A percentile compares a stretch with the other conserved stretches of the same genome.
phyloP scores from a whole-genome alignment of 164 flowering plant genomes.

The Amborella trichopoda region DNA sequence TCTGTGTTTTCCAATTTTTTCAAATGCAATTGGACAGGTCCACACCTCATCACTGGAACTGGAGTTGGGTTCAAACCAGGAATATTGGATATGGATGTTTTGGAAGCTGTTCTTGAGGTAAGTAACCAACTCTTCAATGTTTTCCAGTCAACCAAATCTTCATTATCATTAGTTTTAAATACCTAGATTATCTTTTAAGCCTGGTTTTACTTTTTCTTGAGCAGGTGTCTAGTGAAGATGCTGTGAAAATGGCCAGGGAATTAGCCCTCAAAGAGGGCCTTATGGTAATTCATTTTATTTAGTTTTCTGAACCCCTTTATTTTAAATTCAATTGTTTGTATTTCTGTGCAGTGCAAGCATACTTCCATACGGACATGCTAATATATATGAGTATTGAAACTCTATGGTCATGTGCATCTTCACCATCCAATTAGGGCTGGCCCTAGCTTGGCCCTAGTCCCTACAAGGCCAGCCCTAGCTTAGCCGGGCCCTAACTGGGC shows the following conservation, averaged over 20 bases:
- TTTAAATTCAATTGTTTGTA: background rate
- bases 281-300: constrained; percentile 34
- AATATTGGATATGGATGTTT: constrained; percentile 91
- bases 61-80: constrained; percentile 97
- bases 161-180: background rate
- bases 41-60: constrained; percentile 84
- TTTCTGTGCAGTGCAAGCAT: background rate
- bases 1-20: background rate
- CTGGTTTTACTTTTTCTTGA: no score
- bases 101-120: constrained; percentile 89
- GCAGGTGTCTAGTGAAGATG: constrained; percentile 88
- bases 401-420: no score
- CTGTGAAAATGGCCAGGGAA: constrained; percentile 87
- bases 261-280: constrained; percentile 93
- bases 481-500: no score
- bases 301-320: background rate
- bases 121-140: no score
- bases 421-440: no score
- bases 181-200: no score
- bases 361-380: no score
- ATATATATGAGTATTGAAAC: no score
- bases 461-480: no score
- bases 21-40: no score
- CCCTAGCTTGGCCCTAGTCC: no score
- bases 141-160: no score